These are phyloP conservation scores for Fusarium sp. DNA, from an alignment of 2,329 filamentous ascomycete species.

Conservation along the genomic window DNA sequence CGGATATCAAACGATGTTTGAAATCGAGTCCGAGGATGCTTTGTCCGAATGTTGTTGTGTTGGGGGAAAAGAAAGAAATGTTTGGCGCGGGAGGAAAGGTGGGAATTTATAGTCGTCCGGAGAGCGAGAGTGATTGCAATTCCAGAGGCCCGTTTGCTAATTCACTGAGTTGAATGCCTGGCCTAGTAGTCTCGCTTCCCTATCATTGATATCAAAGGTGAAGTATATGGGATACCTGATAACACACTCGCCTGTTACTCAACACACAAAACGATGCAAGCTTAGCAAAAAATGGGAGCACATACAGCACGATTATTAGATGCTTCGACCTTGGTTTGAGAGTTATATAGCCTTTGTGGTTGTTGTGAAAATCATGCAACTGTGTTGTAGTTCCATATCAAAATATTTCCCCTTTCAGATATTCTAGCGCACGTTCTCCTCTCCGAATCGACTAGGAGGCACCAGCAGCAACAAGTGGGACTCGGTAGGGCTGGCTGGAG, in stretches of 20 bases:
- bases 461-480: conserved; percentile 17
- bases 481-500: neutral
- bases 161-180: neutral
- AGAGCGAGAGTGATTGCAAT: conserved; percentile 10
- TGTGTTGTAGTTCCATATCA: conserved; percentile 16
- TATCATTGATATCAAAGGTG: conserved; percentile 10
- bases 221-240: conserved; percentile 1
- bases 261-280: neutral
- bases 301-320: neutral
- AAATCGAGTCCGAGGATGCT: neutral
- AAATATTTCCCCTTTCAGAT: conserved; percentile 8
- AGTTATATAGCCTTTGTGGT: neutral
- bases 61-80: conserved; percentile 10
- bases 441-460: neutral
- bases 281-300: neutral
- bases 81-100: neutral
- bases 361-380: conserved; percentile 25
- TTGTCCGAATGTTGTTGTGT: conserved; percentile 3
- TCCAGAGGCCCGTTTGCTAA: neutral
- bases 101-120: conserved; percentile 20
- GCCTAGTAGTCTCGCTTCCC: conserved; percentile 2
- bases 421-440: conserved; percentile 22
- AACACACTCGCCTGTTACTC: neutral
- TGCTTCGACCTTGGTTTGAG: conserved; percentile 1
- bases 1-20: conserved; percentile 7